Base-by-base conservation (phyloP, 352 stramenopile species). In the Phytophthora macrochlamydospora region DNA sequence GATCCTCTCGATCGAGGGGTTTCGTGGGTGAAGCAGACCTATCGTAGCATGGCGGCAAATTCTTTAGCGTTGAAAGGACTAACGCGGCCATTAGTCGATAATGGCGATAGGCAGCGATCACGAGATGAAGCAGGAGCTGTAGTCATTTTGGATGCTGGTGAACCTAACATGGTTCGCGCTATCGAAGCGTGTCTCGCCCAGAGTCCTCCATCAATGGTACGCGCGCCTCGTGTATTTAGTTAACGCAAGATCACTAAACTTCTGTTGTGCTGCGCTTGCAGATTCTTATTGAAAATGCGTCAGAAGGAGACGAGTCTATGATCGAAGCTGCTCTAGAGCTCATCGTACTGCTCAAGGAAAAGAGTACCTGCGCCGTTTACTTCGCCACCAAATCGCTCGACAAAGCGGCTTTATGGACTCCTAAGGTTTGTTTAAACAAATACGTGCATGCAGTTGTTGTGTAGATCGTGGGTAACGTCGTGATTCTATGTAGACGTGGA, bases 201-300 rank as follows among this genome's bases (percentile, higher is more conserved):
- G 49, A 62, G 50, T 6, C 40, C 65, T 0, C 60, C 73, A 50
- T 59, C 57, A 1, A 68, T 75, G 58, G 67, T 75, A 69, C 62
- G 37, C 53, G 5, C 18, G 42, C 13, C 42, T 32, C 5, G 12
- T 24, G 24, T 40, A 14, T 35, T 45, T 35, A 12, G 7, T 14
- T 46, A 32, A 3, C 3, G 31, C 2, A 32, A n/a, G 42, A 18
- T 18, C 45, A 40, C 13, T 51, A 4, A 28, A 57, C n/a, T 52
- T 55, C 42, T 50, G 6, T 29, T 55, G 28, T 50, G 9, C 24
- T 7, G 33, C 18, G 18, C 18, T 24, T 24, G 29, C 53, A 88
- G 81, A 70, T 90, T 40, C 52, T 90, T 30, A 60, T 90, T 11
- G 71, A 83, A 55, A 85, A 83, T 48, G 60, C 70, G 9, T 75